Base-by-base conservation (phyloP, 768 basidiomycete genomes). In the Exsudoporus frostii region DNA sequence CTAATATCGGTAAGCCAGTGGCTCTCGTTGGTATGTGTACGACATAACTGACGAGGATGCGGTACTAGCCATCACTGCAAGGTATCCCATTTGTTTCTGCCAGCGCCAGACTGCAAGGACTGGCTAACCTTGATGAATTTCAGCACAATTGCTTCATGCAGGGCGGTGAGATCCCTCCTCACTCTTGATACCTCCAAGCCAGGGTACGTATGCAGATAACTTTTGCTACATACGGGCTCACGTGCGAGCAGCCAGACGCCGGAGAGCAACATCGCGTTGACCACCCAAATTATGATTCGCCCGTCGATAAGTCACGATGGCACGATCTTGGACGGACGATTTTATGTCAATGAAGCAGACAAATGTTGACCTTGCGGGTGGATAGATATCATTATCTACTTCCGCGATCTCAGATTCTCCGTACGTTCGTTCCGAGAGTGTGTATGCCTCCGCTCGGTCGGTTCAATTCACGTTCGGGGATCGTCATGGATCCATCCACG, bases 111-210 rank as follows among this genome's bases (percentile, higher is more conserved):
- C 14, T 36, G 5, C 15, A 24, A 33, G n/a, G 7, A 34, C 20
- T n/a, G 1, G 17, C 48, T 54, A 37, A 53, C 15, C 20, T n/a
- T 38, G 36, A 27, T n/a, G 22, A 19, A 30, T 45, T 52, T 9
- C 36, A 58, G 57, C 19, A 50, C 25, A 1, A 46, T 58, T 7
- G 36, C 46, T 15, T 61, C 60, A 2, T 54, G 50, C 20, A 61
- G 55, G 37, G 59, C 60, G 1, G 49, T 57, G 36, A 53, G 52
- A 27, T 61, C 55, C 2, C 38, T 58, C 15, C n/a, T 19, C 19
- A 7, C 3, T 3, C 42, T 54, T 9, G 30, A 45, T 8, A 10
- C 34, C n/a, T 10, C 29, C 11, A 2, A 19, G 24, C 0, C 38
- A 48, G 4, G 32, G 61, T 63, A 48, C 13, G 60, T 56, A 7